Percentiles rank a stretch among this genome's conserved stretches.
These are phyloP conservation scores for Colletotrichum sp. DNA, from an alignment of 2,329 filamentous ascomycete species.

Conservation along the genomic window DNA sequence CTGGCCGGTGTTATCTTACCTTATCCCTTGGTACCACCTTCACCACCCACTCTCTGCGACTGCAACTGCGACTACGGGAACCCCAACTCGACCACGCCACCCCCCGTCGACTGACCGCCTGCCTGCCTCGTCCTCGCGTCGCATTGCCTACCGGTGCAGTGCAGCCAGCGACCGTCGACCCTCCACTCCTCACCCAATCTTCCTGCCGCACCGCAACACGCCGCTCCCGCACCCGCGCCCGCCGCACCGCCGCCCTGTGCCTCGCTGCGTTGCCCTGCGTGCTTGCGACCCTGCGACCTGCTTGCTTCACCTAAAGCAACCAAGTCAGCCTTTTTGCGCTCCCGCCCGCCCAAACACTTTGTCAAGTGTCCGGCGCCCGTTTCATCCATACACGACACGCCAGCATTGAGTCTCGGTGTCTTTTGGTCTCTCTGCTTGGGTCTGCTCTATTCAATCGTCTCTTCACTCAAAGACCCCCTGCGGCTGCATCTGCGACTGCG, in stretches of 20 bases:
- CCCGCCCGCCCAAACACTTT: neutral
- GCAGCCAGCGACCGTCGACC: neutral
- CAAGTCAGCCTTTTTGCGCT: neutral
- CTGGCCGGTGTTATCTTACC: neutral
- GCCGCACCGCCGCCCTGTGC: neutral
- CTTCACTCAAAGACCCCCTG: neutral
- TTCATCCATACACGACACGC: conserved; percentile 12
- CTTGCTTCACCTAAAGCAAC: neutral
- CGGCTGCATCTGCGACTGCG: neutral
- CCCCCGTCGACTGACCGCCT: neutral
- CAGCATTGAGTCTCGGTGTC: neutral
- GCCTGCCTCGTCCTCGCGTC: neutral
- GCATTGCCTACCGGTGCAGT: neutral
- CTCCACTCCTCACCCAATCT: neutral
- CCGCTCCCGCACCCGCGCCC: neutral
- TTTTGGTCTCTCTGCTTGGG: neutral
- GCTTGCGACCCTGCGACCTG: neutral
- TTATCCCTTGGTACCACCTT: neutral
- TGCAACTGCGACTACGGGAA: neutral
- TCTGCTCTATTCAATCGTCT: neutral
- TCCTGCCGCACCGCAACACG: neutral
- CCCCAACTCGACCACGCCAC: neutral
- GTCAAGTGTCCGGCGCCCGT: conserved; percentile 7
- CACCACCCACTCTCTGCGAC: neutral
- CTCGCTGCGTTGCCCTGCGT: neutral